Conservation (phyloP, 495 filamentous ascomycete genomes). For the Aspergillus heteromorphus region DNA sequence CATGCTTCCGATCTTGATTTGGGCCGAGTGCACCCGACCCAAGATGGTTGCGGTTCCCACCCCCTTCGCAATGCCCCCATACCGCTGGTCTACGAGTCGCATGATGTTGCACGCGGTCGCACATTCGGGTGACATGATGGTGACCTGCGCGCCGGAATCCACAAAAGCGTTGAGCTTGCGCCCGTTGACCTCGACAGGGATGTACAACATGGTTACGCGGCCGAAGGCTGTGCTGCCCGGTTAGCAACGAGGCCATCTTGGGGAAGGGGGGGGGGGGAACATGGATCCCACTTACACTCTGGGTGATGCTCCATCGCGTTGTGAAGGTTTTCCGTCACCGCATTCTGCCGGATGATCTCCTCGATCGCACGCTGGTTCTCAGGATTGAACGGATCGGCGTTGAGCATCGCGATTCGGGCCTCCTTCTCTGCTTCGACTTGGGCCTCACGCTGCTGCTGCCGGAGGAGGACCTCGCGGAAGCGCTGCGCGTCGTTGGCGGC, state of each 20-base stretch:
- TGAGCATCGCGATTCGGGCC: constrained; percentile 72
- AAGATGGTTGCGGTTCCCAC: constrained; percentile 93
- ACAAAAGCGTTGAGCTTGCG: constrained; percentile 92
- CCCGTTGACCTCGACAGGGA: constrained; percentile 91
- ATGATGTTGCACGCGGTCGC: constrained; percentile 92
- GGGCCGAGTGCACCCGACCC: constrained; percentile 88
- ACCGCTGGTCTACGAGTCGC: constrained; percentile 90
- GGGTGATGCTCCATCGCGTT: constrained; percentile 95
- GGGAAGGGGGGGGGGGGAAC: neutral
- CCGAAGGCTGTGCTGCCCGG: constrained; percentile 67
- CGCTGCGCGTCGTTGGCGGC: constrained; percentile 71
- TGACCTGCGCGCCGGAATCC: constrained; percentile 95
- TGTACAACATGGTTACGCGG: constrained; percentile 90
- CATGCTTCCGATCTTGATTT: constrained; percentile 84
- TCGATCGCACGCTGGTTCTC: constrained; percentile 91
- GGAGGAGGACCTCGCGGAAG: constrained; percentile 64
- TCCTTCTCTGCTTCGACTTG: constrained; percentile 68
- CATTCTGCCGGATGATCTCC: constrained; percentile 91
- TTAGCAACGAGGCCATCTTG: constrained; percentile 21
- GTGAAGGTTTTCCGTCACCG: constrained; percentile 89
- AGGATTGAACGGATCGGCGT: constrained; percentile 85
- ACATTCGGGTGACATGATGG: constrained; percentile 94
- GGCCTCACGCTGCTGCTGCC: constrained; percentile 60
- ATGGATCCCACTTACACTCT: constrained; percentile 60
- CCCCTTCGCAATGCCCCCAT: constrained; percentile 83